Evolutionary conservation across 345 rosid genomes (phyloP), one percentile per base, ranked within the genome.

Genomic region (Nasturtium officinale): DNA sequence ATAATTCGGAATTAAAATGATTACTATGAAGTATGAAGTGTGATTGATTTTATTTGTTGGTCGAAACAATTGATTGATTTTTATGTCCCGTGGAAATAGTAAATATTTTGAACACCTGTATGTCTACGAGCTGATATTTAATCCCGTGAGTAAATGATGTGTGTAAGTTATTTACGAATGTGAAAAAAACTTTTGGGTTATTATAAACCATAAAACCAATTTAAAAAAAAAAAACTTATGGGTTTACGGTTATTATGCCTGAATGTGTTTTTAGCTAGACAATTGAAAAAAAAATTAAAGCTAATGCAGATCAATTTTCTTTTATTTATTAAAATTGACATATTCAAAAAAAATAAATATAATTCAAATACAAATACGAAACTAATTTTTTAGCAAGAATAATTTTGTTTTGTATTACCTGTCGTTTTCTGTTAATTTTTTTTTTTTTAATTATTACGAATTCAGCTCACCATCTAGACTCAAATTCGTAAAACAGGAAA

Each of bases 21-120:
- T 7, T 8, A 42, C 13, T 46, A 42, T 23, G 2, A 23, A 23
- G 25, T 23, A 23, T 23, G 25, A 23, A 23, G 25, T 23, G 25
- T 23, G 25, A 23, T 23, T 23, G 25, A 23, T 23, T 23, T 23
- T 23, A 23, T 23, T 23, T 23, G 1, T 23, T 23, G 25, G 25
- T 23, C 25, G 25, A 23, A 23, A 23, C 25, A 45, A 13, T 26
- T 50, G 42, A 60, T 47, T 42, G 17, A 5, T 42, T 42, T 42
- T 59, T 71, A 2, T 50, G 40, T 5, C 76, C 53, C 76, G 76
- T 62, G 76, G 29, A 61, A 52, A 7, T 53, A 52, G 15, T 61
- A 9, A 72, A 18, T 40, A 71, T 33, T 70, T 33, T 7, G 30
- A 62, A 43, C 69, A 18, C 16, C 43, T 51, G 12, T 61, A 26